Percentiles rank a stretch among this genome's conserved stretches.
Conservation (phyloP, 116 monocot genomes). For the Papilionanthe hybrid region DNA sequence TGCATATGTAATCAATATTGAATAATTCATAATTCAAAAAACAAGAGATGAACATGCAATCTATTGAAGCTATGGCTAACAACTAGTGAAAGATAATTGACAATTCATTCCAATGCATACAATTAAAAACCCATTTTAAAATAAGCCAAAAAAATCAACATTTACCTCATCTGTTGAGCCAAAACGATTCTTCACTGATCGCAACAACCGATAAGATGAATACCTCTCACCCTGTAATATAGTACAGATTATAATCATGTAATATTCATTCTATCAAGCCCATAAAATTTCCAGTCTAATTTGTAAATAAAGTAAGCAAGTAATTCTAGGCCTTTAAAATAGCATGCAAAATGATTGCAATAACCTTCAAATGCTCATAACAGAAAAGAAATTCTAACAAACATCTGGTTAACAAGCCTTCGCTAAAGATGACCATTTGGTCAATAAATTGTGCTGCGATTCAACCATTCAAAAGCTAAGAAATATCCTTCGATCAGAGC, state of each 20-base stretch:
- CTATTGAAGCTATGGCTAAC: neutral
- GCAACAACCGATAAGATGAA: constrained; percentile 71
- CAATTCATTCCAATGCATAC: neutral
- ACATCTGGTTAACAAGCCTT: constrained; percentile 1
- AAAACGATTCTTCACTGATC: constrained; percentile 95
- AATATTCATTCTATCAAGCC: constrained; percentile 1
- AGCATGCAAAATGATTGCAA: neutral
- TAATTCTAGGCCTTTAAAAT: neutral
- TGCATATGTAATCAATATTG: too few relatives aligned
- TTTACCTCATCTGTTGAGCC: constrained; percentile 95
- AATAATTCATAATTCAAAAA: neutral
- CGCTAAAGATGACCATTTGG: neutral
- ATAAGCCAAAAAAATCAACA: neutral
- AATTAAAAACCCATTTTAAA: neutral
- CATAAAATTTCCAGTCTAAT: neutral
- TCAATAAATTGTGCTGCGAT: neutral
- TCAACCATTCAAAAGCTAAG: neutral
- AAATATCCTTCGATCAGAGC: neutral
- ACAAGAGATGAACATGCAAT: neutral
- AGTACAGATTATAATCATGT: neutral
- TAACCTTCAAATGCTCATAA: constrained; percentile 1
- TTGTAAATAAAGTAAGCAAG: neutral
- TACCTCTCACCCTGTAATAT: constrained; percentile 74
- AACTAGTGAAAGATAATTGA: neutral
- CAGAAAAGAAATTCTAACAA: neutral